Evolutionary conservation across 192 early-diverging fungal genomes (phyloP), one percentile per base, ranked within the genome.

Genomic region (Geranomyces variabilis): DNA sequence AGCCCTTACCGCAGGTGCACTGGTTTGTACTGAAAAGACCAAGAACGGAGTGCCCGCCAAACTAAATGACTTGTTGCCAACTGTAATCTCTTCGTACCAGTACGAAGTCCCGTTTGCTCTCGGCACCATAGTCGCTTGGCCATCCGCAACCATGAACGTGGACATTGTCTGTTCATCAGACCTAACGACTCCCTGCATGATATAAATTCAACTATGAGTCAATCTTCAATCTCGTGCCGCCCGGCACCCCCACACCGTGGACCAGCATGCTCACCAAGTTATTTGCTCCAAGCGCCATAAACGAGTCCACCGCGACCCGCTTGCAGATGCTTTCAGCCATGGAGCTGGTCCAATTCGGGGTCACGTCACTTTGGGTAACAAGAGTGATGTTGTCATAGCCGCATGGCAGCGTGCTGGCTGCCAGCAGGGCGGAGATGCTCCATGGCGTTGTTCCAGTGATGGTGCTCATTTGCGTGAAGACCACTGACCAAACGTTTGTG

Each of bases 1-100:
- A 53, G 31, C 29, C 7, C 58, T 7, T 60, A 33, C 58, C 31
- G 5, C 31, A 17, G 58, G 29, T 5, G 24, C 24, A 34, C 21
- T 26, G 31, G 29, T 60, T 33, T 60, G 58, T 28, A 60, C 58
- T 17, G 58, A 28, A 30, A 60, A 60, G 28, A 60, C 58, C 29
- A 60, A 33, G 29, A 8, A 4, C 15, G 58, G 58, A 29, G 9
- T 17, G 15, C 9, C 17, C 28, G 58, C 58, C 28, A 29, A 6
- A 34, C 29, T 60, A 4, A 31, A 33, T 7, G 58, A 17, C 8
- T 19, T 29, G 5, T 29, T 29, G 31, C 31, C 58, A 8, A 34
- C 29, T 19, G 17, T 60, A 26, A 60, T 19, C 9, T 60, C 31
- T 34, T 60, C 58, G 31, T 60, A 60, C 24, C 24, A 34, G 29